Conservation (phyloP, 2,329 filamentous ascomycete genomes). For the Aspergillus sp. region DNA sequence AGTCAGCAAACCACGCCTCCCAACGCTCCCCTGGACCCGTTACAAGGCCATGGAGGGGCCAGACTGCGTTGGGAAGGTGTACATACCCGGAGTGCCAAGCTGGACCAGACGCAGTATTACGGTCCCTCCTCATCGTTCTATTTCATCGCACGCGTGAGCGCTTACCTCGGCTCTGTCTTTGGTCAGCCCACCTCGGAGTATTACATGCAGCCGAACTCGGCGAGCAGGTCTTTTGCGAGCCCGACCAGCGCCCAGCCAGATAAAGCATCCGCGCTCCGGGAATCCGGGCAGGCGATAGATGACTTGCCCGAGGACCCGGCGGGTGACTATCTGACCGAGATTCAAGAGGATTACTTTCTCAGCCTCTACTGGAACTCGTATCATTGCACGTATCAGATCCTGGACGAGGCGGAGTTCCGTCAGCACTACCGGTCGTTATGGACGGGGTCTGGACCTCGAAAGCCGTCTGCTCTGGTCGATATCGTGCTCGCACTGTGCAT, state of each 20-base stretch:
- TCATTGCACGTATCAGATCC: conserved; percentile 16
- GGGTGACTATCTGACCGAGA: conserved; percentile 7
- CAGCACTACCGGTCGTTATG: conserved; percentile 19
- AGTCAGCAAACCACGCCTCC: no score
- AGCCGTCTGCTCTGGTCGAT: conserved; percentile 19
- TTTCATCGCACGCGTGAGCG: neutral
- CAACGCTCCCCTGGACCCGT: neutral
- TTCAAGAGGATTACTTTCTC: conserved; percentile 23
- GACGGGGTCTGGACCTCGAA: conserved; percentile 9
- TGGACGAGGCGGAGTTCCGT: conserved; percentile 21
- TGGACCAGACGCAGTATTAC: conserved; percentile 1
- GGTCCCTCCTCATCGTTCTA: neutral
- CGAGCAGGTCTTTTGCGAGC: neutral
- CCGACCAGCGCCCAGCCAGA: neutral
- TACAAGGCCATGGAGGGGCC: neutral
- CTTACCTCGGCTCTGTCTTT: neutral
- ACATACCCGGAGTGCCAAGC: neutral
- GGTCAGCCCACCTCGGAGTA: conserved; percentile 1
- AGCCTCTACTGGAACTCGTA: conserved; percentile 21
- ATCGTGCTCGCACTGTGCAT: conserved; percentile 23
- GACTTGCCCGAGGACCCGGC: neutral
- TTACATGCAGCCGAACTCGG: neutral
- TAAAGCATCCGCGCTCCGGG: neutral
- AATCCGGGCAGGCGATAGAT: no score
- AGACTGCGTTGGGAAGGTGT: neutral